A percentile compares a stretch with the other conserved stretches of the same genome.
Evolutionary conservation across 2,329 filamentous ascomycete genomes (phyloP).

Genomic region (Triangularia verruculosa): DNA sequence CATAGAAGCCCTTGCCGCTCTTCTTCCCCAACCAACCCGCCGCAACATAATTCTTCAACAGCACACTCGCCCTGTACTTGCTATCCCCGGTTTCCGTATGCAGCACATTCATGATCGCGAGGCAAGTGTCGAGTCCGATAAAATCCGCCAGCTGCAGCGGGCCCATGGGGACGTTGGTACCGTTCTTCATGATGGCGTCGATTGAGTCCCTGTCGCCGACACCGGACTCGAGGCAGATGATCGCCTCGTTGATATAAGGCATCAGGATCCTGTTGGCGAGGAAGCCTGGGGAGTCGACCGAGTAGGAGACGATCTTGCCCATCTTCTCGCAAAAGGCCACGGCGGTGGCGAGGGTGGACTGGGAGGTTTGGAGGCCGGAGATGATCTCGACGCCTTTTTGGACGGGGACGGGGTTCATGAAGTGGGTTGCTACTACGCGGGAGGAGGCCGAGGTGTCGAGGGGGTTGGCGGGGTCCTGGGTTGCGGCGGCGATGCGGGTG

Average conservation of each 20-base stretch:
- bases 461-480: constrained; percentile 69
- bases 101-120: constrained; percentile 95
- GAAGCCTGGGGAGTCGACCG: constrained; percentile 89
- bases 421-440: constrained; percentile 91
- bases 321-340: constrained; percentile 84
- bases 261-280: constrained; percentile 95
- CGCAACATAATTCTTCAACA: constrained; percentile 93
- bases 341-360: constrained; percentile 75
- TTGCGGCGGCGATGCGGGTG: constrained; percentile 89
- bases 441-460: constrained; percentile 78
- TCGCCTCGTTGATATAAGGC: constrained; percentile 98
- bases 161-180: constrained; percentile 97
- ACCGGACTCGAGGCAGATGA: constrained; percentile 92
- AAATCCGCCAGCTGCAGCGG: constrained; percentile 93
- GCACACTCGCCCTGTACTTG: constrained; percentile 87
- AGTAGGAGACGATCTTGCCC: constrained; percentile 87
- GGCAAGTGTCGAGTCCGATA: constrained; percentile 92
- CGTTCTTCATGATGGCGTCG: constrained; percentile 98
- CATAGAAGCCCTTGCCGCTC: constrained; percentile 92
- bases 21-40: constrained; percentile 98
- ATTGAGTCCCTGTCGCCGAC: constrained; percentile 88
- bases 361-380: constrained; percentile 84
- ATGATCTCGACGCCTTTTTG: constrained; percentile 99
- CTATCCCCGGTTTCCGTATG: constrained; percentile 89
- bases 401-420: constrained; percentile 98